A percentile compares a stretch with the other conserved stretches of the same genome.
phyloP scores from a whole-genome alignment of 108 stramenopile species.

The Conticribra weissflogii region DNA sequence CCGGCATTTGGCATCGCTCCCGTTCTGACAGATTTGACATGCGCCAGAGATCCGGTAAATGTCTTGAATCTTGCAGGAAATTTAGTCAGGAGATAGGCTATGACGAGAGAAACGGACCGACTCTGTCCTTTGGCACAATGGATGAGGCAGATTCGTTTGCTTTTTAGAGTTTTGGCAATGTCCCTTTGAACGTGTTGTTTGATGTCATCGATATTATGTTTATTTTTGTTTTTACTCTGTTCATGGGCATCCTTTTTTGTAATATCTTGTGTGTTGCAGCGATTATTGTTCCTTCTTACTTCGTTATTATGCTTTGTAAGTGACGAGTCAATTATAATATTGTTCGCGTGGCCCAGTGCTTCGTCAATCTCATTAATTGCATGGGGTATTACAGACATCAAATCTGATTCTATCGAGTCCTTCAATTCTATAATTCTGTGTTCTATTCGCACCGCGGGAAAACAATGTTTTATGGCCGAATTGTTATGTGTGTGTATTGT shows the following conservation, averaged over 20 bases:
- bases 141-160: constrained; percentile 40
- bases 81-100: constrained; percentile 43
- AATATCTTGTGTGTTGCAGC: not conserved
- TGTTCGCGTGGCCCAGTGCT: constrained; percentile 7
- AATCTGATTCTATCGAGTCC: constrained; percentile 34
- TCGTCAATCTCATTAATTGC: constrained; percentile 28
- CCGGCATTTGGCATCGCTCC: constrained; percentile 36
- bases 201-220: not conserved
- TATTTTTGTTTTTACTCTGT: not conserved
- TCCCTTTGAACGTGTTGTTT: not conserved
- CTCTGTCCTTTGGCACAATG: constrained; percentile 46
- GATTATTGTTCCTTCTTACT: not conserved
- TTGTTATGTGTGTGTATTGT: too few relatives aligned
- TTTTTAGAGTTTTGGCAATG: not conserved
- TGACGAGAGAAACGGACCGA: constrained; percentile 41
- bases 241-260: not conserved
- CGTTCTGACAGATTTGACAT: constrained; percentile 31
- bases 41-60: constrained; percentile 24
- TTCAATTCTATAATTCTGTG: constrained; percentile 29
- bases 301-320: too few relatives aligned
- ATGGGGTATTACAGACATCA: constrained; percentile 20
- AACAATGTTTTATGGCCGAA: too few relatives aligned
- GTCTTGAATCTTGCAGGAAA: constrained; percentile 23
- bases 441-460: too few relatives aligned
- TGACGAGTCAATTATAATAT: too few relatives aligned